Conservation (phyloP, 73 alveolate genomes). For the Effrenium voratum region DNA sequence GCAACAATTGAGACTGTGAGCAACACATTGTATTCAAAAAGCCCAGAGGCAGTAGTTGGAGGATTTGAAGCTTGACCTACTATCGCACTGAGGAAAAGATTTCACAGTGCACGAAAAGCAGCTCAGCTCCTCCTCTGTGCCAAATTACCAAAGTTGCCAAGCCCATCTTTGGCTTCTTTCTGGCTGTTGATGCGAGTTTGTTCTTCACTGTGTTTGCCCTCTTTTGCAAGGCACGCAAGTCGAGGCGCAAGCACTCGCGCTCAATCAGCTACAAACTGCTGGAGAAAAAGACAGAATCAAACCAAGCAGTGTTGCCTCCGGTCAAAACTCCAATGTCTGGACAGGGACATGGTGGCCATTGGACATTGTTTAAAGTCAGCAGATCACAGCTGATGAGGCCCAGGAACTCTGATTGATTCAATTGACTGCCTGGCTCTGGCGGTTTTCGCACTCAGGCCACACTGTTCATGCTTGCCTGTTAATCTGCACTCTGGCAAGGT, state of each 20-base stretch:
- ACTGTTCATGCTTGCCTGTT: constrained; percentile 13
- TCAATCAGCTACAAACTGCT: neutral
- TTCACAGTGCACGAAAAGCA: neutral
- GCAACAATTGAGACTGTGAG: too few relatives aligned
- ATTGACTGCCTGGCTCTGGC: too few relatives aligned
- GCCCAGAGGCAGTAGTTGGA: too few relatives aligned
- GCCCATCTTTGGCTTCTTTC: neutral
- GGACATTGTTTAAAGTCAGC: neutral
- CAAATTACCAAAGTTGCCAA: neutral
- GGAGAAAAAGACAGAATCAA: too few relatives aligned
- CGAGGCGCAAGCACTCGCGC: too few relatives aligned
- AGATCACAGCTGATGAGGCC: too few relatives aligned
- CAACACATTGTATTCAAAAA: too few relatives aligned
- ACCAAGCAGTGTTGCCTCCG: neutral
- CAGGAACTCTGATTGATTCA: too few relatives aligned
- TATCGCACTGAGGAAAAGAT: too few relatives aligned
- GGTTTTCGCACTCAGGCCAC: constrained; percentile 19
- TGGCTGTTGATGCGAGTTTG: constrained; percentile 11
- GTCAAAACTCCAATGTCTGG: neutral
- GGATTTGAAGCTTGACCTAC: too few relatives aligned
- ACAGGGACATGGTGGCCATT: neutral
- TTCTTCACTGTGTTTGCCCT: neutral
- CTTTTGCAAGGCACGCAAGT: constrained; percentile 64
- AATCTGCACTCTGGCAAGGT: constrained; percentile 46
- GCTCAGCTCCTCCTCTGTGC: constrained; percentile 52